Base-by-base conservation (phyloP, 441 rosid species). In the Gossypium laxum region DNA sequence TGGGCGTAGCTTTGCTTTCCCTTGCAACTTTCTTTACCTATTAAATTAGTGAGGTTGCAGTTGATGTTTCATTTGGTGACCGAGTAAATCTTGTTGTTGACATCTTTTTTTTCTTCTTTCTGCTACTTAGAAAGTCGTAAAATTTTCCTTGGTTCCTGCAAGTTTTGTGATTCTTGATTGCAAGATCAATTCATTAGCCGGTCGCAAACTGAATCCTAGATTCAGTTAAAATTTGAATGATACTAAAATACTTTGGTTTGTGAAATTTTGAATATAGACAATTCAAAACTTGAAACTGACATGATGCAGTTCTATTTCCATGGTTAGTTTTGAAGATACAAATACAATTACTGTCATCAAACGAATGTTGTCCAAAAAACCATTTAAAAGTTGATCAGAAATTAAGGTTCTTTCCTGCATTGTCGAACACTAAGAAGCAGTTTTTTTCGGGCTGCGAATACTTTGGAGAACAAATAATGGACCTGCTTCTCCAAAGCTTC, bases 401-500 rank as follows among this genome's bases (percentile, higher is more conserved):
- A 51, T 28, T 15, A 58, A 64, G n/a, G 8, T 50, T 76, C 55
- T 26, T 68, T 67, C 67, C 74, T 80, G 50, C 47, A 43, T 19
- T 24, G 59, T 55, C 85, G 69, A 43, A 84, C 71, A 56, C 80
- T 76, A 41, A 76, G 77, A 17, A 89, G 81, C 76, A 85, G 54
- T 62, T 83, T 74, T 66, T 83, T 87, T 83, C 93, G 85, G 43
- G 64, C 75, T 3, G 75, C 76, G 70, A 89, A 71, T 14, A 85
- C 67, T 22, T 82, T 73, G 10, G 80, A 79, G 82, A 89, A 89
- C 22, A 87, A 69, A 32, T 55, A 50, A 74, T 89, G 80, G 65
- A 82, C 85, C 21, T 78, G 83, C 71, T 66, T 77, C 11, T 66
- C 73, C 4, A 85, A 64, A 19, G 75, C 81, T 38, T 85, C 84